Evolutionary conservation across 352 stramenopile species (phyloP).

Genomic region (Phytopythium kandeliae): DNA sequence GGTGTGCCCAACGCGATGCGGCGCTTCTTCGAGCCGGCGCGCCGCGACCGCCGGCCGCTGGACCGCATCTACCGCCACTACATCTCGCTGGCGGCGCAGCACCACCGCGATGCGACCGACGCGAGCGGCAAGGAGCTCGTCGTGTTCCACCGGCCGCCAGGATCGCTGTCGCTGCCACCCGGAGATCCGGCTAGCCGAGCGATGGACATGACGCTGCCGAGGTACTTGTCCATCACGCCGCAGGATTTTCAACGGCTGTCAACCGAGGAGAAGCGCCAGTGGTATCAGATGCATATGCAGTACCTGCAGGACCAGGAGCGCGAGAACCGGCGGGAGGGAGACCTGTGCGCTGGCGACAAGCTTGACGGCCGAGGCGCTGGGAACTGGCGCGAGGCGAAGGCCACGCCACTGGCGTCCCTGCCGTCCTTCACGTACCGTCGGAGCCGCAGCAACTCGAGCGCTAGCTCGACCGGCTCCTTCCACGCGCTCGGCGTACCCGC

Average conservation of each 20-base stretch:
- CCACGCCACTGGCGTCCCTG: slow-evolving; percentile 3
- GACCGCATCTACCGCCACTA: slow-evolving; percentile 71
- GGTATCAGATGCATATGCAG: slow-evolving; percentile 25
- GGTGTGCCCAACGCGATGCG: slow-evolving; percentile 16
- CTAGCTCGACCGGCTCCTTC: slow-evolving; percentile 28
- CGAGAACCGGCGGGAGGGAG: slow-evolving; percentile 3
- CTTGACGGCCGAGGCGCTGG: slow-evolving; percentile 9
- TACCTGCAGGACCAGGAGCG: slow-evolving; percentile 14
- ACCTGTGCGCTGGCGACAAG: slow-evolving; percentile 4
- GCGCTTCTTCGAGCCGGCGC: slow-evolving; percentile 42
- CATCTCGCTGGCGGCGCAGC: slow-evolving; percentile 26
- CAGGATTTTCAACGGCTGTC: slow-evolving; percentile 38
- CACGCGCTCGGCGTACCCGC: slow-evolving; percentile 28
- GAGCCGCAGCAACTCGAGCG: slow-evolving; percentile 18
- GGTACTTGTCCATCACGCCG: slow-evolving; percentile 37
- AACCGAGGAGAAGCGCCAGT: slow-evolving; percentile 30
- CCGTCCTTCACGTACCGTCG: slow-evolving; percentile 6
- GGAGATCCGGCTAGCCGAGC: slow-evolving; percentile 4
- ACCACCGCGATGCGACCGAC: slow-evolving; percentile 17
- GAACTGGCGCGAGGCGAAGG: slow-evolving; percentile 10
- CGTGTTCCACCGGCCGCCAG: slow-evolving; percentile 19
- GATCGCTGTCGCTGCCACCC: slow-evolving; percentile 6
- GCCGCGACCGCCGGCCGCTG: slow-evolving; percentile 30
- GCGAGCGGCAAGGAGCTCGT: slow-evolving; percentile 30
- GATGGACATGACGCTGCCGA: slow-evolving; percentile 16